A percentile compares a stretch with the other conserved stretches of the same genome.
These are phyloP conservation scores for Syncephalastrum racemosum DNA, from an alignment of 371 early-diverging fungal genomes.

Conservation along the genomic window DNA sequence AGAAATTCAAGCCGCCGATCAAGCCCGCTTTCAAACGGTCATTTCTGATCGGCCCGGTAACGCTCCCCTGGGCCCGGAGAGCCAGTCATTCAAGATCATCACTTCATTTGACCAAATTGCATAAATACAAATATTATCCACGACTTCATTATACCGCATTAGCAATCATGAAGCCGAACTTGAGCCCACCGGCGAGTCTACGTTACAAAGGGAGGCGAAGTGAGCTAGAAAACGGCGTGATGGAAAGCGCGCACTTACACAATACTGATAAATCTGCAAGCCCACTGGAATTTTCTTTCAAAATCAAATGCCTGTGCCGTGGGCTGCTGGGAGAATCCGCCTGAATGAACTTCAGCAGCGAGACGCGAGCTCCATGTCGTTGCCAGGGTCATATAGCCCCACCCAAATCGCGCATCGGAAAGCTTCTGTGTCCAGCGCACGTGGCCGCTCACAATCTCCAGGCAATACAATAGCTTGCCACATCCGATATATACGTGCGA, in stretches of 20 bases:
- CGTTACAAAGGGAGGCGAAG: no score
- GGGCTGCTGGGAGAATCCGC: conserved; percentile 8
- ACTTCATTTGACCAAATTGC: conserved; percentile 42
- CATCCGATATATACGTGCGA: conserved; percentile 26
- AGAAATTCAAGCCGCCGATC: conserved; percentile 81
- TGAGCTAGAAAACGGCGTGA: no score
- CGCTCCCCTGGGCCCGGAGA: conserved; percentile 47
- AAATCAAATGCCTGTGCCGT: conserved; percentile 1
- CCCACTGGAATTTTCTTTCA: background rate
- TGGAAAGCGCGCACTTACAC: conserved; percentile 1
- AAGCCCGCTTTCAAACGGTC: conserved; percentile 72
- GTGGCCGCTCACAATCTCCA: conserved; percentile 22
- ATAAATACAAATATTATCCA: conserved; percentile 2
- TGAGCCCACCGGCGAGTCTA: no score
- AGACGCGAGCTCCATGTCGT: conserved; percentile 39
- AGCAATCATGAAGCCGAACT: no score
- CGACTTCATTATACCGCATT: no score
- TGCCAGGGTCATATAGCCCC: conserved; percentile 32
- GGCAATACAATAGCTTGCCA: conserved; percentile 28
- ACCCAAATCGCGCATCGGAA: conserved; percentile 19
- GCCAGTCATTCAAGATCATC: conserved; percentile 32
- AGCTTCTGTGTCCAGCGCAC: conserved; percentile 26
- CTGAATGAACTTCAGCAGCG: conserved; percentile 21
- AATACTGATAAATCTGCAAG: background rate
- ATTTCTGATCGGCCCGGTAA: conserved; percentile 83